Evolutionary conservation across 371 early-diverging fungal species (phyloP), one percentile per base, ranked within the genome.

Genomic region (Zopfochytrium polystomum): DNA sequence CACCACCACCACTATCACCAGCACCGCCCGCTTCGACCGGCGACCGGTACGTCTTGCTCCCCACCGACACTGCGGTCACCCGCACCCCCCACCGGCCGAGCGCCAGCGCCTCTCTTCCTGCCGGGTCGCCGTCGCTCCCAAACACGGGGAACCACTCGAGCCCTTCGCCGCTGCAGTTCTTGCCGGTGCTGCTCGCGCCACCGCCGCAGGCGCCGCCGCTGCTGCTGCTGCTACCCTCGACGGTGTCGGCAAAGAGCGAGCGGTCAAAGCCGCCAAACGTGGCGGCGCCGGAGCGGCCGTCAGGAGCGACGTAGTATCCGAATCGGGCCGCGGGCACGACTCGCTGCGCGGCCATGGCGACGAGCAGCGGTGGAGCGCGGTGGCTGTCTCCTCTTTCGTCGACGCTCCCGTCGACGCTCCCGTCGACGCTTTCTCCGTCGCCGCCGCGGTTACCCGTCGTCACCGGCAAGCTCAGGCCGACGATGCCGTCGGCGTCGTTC

Each of bases 401-500:
- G 13, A 51, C 13, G 6, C 4, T 29, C 20, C 15, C 18, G 15
- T 7, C 9, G 48, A 25, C 15, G 22, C 20, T 43, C 15, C 26
- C 2, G n/a, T 43, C 58, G 0, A 63, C 55, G 18, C 63, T 56
- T 58, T 57, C 57, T 11, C 63, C 63, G 3, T 57, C 63, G 33
- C 55, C 57, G 20, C 63, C 63, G 27, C 29, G 31, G 23, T 38
- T 62, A 51, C 15, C 25, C 38, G 23, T 62, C 62, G 5, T 23
- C 3, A 53, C 55, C 7, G 45, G 13, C 46, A 64, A 58, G 20
- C 65, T 58, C 65, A 64, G 58, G 7, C 65, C 65, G 3, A 64
- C 59, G 33, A 64, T 64, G 20, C 65, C 65, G 29, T 64, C 65
- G 25, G 27, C 18, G 42, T 63, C 57, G 9, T 25, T 44, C 22